A percentile compares a stretch with the other conserved stretches of the same genome.
Conservation (phyloP, 208 protist genomes). For the Trypanosoma scelopori region DNA sequence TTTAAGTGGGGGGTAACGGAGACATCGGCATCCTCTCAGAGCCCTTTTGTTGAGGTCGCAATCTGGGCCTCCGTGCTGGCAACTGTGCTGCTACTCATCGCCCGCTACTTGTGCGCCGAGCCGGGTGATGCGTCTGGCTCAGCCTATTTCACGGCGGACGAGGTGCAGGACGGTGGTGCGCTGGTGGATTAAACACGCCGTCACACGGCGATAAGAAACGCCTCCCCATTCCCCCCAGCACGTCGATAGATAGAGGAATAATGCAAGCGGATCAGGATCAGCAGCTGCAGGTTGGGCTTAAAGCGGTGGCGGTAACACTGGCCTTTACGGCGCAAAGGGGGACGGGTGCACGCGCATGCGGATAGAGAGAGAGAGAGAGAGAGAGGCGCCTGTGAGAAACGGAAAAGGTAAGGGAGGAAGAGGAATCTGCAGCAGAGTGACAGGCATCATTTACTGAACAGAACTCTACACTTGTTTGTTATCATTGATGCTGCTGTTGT, state of each 20-base stretch:
- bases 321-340: too few relatives aligned
- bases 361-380: not conserved
- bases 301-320: conserved; percentile 9
- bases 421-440: too few relatives aligned
- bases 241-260: not conserved
- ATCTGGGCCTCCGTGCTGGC: conserved; percentile 26
- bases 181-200: not conserved
- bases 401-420: not conserved
- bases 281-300: not conserved
- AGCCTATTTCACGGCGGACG: not conserved
- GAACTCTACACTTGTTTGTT: too few relatives aligned
- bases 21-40: conserved; percentile 27
- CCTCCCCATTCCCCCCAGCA: too few relatives aligned
- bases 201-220: not conserved
- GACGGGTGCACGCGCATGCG: not conserved
- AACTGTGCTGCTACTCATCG: conserved; percentile 34
- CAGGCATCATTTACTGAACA: too few relatives aligned
- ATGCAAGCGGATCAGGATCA: not conserved
- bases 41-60: conserved; percentile 32
- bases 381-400: not conserved
- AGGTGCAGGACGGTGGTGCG: not conserved
- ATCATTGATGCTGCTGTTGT: too few relatives aligned
- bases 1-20: not conserved
- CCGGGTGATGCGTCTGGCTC: not conserved
- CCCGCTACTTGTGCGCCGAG: conserved; percentile 18